A percentile compares a stretch with the other conserved stretches of the same genome.
phyloP scores from a whole-genome alignment of 169 alveolate genomes.

The Eimeria mitis region DNA sequence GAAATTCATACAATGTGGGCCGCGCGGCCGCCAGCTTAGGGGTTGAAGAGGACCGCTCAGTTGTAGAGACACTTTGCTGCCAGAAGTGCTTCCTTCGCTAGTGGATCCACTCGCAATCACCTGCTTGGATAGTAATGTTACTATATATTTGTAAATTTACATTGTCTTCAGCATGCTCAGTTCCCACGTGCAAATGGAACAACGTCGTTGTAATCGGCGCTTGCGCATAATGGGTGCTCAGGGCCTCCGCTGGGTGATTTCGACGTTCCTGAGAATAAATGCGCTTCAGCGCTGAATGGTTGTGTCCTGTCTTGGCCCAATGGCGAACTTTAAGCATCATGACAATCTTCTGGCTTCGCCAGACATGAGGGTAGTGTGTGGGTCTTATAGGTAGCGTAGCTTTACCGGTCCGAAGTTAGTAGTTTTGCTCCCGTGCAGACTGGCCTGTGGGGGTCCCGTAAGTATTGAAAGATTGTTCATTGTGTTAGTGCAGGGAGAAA shows the following conservation, averaged over 20 bases:
- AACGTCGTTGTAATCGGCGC: background rate
- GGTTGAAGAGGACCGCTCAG: background rate
- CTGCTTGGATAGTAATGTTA: background rate
- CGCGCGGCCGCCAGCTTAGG: background rate
- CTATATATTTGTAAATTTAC: background rate
- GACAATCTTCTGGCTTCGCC: background rate
- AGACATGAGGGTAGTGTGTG: background rate
- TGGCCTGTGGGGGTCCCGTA: background rate
- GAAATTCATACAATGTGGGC: background rate
- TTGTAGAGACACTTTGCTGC: background rate
- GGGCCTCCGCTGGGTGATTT: background rate
- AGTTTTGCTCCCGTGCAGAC: background rate
- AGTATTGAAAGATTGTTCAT: no score
- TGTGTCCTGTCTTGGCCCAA: background rate
- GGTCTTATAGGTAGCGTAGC: background rate
- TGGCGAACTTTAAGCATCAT: background rate
- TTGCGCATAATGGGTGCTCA: background rate
- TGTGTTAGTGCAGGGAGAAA: background rate
- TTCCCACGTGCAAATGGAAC: background rate
- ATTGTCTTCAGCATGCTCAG: background rate
- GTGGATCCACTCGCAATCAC: background rate
- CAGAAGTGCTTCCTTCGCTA: background rate
- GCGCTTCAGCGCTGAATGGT: background rate
- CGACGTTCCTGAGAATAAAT: background rate
- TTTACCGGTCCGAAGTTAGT: background rate